Base-by-base conservation (phyloP, 768 basidiomycete genomes). In the Clavaria fumosa region DNA sequence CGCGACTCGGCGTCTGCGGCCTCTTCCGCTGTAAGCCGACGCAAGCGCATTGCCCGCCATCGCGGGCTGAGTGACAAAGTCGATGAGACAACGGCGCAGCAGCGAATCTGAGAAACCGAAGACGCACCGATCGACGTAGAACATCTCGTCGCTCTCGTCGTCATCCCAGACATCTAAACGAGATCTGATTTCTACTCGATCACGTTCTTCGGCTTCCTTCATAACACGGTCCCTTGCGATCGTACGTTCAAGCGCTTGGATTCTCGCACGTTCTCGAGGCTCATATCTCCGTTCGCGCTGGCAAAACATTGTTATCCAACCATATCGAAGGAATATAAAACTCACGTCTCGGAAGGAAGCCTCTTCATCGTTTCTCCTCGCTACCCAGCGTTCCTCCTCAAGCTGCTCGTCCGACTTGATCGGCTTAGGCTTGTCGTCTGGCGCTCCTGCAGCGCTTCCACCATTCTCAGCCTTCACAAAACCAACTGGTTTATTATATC, bases 261-360 rank as follows among this genome's bases (percentile, higher is more conserved):
- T 80, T 35, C 90, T 75, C 5, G 74, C 65, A 20, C 89, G 70
- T 55, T 99, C 95, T 40, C 88, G 69, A 7, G 78, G 76, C 48
- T 97, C 93, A 33, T 91, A 90, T n/a, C 85, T 74, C 5, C 90
- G 75, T 54, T 97, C 91, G 32, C 89, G 77, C 89, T 97, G 9
- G n/a, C n/a, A 28, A 21, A 18, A 22, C 22, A 23, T 10, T 31
- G 4, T 9, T 21, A 20, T 11, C 9, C 34, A 34, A 11, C 36
- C 20, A 12, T 19, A 22, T 7, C 34, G 39, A 40, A 28, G 26
- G 10, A 26, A 35, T 32, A 19, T 32, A 22, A 31, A 11, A 72
- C 81, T 59, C 52, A 89, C 91, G 57, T 89, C 88, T 53, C 76
- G 66, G 56, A 86, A 86, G 4, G 85, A 82, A 27, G 73, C 64